Evolutionary conservation across 352 stramenopile species (phyloP).

Genomic region (Globisporangium yorkense): DNA sequence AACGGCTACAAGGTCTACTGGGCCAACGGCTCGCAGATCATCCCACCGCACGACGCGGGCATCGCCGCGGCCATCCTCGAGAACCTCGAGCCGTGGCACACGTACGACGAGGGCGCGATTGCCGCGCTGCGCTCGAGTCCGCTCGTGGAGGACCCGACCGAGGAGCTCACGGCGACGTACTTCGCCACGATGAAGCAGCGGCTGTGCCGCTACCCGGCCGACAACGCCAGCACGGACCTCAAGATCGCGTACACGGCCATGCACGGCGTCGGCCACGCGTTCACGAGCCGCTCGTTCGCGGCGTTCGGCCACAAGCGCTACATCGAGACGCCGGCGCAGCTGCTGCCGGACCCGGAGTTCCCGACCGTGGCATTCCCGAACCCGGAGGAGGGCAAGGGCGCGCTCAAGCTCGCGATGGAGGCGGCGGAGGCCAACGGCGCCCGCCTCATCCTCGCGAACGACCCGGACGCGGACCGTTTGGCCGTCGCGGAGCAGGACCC

Average conservation of each 20-base stretch:
- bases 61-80: slow-evolving; percentile 90
- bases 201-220: slow-evolving; percentile 60
- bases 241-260: slow-evolving; percentile 97
- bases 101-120: slow-evolving; percentile 49
- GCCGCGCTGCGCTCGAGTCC: slow-evolving; percentile 25
- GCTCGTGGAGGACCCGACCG: slow-evolving; percentile 60
- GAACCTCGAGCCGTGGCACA: slow-evolving; percentile 87
- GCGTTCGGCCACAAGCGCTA: slow-evolving; percentile 88
- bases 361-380: slow-evolving; percentile 97
- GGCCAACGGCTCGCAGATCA: slow-evolving; percentile 96
- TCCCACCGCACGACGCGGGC: slow-evolving; percentile 91
- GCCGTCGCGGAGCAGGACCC: slow-evolving; percentile 91
- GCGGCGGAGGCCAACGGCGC: slow-evolving; percentile 69
- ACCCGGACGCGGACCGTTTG: slow-evolving; percentile 97
- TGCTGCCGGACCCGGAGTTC: slow-evolving; percentile 94
- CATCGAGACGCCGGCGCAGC: slow-evolving; percentile 81
- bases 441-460: slow-evolving; percentile 95
- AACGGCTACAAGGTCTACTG: slow-evolving; percentile 98
- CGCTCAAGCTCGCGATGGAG: slow-evolving; percentile 91
- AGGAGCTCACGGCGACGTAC: slow-evolving; percentile 69
- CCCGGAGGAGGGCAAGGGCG: slow-evolving; percentile 96
- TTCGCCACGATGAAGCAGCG: slow-evolving; percentile 43
- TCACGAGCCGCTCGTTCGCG: slow-evolving; percentile 88
- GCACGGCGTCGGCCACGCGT: slow-evolving; percentile 95
- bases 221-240: slow-evolving; percentile 49